phyloP scores from a whole-genome alignment of 202 grass and related monocot genomes.

The Schoenoplectus tabernaemontani region DNA sequence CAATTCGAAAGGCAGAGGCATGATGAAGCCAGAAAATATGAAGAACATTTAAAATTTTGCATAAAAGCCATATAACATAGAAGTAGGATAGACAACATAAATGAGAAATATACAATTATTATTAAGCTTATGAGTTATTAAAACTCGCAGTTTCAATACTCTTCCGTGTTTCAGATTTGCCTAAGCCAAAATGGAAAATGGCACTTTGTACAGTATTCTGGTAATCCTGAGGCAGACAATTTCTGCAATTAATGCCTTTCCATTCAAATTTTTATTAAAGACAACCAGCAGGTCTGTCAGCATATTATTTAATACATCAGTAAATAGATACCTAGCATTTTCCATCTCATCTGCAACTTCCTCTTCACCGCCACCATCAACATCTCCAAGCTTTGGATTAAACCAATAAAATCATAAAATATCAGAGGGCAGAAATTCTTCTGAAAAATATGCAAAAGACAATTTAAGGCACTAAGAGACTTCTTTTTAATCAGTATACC shows the following conservation, averaged over 20 bases:
- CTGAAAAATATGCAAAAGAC: constrained; percentile 1
- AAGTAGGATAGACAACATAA: too few relatives aligned
- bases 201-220: not conserved
- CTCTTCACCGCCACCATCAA: constrained; percentile 51
- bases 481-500: not conserved
- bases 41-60: too few relatives aligned
- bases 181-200: not conserved
- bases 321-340: constrained; percentile 44
- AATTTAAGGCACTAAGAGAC: not conserved
- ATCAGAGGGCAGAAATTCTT: not conserved
- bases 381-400: constrained; percentile 56
- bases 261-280: not conserved
- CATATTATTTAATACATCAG: constrained; percentile 2
- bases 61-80: too few relatives aligned
- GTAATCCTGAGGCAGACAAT: not conserved
- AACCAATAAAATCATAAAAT: constrained; percentile 2
- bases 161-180: not conserved
- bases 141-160: not conserved
- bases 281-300: not conserved
- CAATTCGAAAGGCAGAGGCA: too few relatives aligned
- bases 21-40: too few relatives aligned
- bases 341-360: constrained; percentile 29
- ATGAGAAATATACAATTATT: too few relatives aligned
- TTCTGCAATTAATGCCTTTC: not conserved
- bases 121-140: constrained; percentile 2